Percentiles rank a stretch among this genome's conserved stretches.
Evolutionary conservation across 768 basidiomycete species (phyloP).

Genomic region (Ramaria sp.): DNA sequence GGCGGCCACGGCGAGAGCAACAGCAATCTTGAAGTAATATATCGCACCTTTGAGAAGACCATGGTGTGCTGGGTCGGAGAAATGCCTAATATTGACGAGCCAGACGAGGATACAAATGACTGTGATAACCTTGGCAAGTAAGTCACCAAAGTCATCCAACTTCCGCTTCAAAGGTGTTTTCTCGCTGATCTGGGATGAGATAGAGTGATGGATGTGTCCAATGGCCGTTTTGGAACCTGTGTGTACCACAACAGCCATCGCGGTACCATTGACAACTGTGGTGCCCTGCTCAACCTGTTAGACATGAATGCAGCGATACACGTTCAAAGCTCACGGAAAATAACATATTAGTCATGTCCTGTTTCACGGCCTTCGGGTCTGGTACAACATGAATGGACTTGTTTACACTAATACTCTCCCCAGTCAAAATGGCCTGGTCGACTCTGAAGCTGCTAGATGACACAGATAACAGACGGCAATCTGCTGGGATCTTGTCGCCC

Average conservation of each 20-base stretch:
- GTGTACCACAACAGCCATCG: conserved; percentile 76
- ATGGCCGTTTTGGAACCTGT: conserved; percentile 87
- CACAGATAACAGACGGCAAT: conserved; percentile 81
- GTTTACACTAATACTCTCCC: conserved; percentile 83
- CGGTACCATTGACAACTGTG: conserved; percentile 89
- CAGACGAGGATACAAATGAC: conserved; percentile 97
- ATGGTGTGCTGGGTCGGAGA: conserved; percentile 90
- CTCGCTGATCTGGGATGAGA: conserved; percentile 83
- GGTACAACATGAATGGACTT: conserved; percentile 61
- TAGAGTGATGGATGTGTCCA: conserved; percentile 95
- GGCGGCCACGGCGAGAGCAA: conserved; percentile 96
- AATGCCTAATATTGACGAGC: conserved; percentile 94
- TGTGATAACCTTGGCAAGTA: conserved; percentile 93
- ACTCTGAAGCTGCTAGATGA: conserved; percentile 89
- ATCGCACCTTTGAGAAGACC: conserved; percentile 88
- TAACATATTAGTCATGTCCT: conserved; percentile 96
- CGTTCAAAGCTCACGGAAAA: conserved; percentile 56
- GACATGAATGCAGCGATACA: background rate
- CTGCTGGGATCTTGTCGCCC: conserved; percentile 92
- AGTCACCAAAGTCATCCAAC: conserved; percentile 96
- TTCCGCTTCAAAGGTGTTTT: conserved; percentile 97
- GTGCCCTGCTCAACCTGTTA: conserved; percentile 54
- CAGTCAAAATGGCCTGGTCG: conserved; percentile 95
- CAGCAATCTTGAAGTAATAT: conserved; percentile 99
- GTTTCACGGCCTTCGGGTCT: conserved; percentile 81